Conservation (phyloP, 352 stramenopile genomes). For the Achlya hypogyna region DNA sequence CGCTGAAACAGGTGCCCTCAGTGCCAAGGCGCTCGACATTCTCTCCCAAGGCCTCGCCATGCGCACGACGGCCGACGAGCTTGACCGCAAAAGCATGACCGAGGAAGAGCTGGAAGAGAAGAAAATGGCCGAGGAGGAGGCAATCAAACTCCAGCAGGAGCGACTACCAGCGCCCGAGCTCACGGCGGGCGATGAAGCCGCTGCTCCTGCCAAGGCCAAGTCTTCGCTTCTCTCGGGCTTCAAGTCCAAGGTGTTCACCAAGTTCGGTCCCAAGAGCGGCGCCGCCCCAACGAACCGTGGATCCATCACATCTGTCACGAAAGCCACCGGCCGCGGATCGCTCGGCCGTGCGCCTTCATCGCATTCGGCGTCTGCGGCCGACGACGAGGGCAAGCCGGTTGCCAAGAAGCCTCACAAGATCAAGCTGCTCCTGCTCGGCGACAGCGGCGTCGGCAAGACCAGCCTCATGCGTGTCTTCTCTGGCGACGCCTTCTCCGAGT, state of each 20-base stretch:
- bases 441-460: constrained; percentile 89
- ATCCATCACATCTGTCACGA: constrained; percentile 8
- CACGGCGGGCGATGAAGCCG: neutral
- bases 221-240: constrained; percentile 39
- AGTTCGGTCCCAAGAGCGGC: constrained; percentile 28
- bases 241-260: constrained; percentile 45
- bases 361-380: neutral
- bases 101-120: constrained; percentile 79
- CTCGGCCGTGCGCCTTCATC: neutral
- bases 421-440: constrained; percentile 86
- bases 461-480: constrained; percentile 91
- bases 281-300: neutral
- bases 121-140: constrained; percentile 81
- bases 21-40: constrained; percentile 63
- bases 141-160: constrained; percentile 69
- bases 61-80: constrained; percentile 22
- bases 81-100: constrained; percentile 33
- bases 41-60: constrained; percentile 56
- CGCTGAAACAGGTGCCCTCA: constrained; percentile 46
- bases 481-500: constrained; percentile 86
- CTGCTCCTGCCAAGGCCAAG: neutral
- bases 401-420: constrained; percentile 76
- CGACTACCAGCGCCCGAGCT: constrained; percentile 32
- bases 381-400: constrained; percentile 20
- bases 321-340: neutral